Base-by-base conservation (phyloP, 805 yeast genomes). In the Zygosaccharomyces lentus region DNA sequence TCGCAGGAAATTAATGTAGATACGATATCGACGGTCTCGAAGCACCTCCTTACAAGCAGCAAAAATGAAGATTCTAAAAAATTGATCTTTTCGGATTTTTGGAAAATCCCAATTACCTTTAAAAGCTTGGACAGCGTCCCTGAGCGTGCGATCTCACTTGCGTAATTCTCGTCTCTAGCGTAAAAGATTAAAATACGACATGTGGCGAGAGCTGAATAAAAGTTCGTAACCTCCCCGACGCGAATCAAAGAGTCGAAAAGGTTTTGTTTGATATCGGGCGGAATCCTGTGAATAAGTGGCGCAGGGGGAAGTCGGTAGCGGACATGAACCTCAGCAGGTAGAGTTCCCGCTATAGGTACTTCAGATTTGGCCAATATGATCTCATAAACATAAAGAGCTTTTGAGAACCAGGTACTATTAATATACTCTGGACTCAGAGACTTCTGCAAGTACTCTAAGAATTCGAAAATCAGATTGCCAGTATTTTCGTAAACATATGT, bases 11-110 rank as follows among this genome's bases (percentile, higher is more conserved):
- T 76, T 31, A 76, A 65, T 8, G 68, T 67, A 24, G 70, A 68
- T 4, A 87, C 66, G 9, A 77, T 66, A 0, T 71, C 73, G 0
- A 68, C 61, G 2, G 79, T 75, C 62, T 89, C 97, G 60, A 82
- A 79, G 47, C 89, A 81, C 36, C 84, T 71, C 59, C 96, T 75
- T 1, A 82, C 61, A 27, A 88, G 66, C 9, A 78, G 68, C 0
- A 80, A 70, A 16, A 81, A 68, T 1, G 78, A 62, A 5, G 73
- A 67, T 48, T 79, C 81, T 1, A 80, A 47, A 48, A 65, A 63
- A 35, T 67, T 66, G 2, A 69, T 64, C 37, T 64, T 67, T 13
- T 71, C 71, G 5, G 72, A 64, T 37, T 62, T 65, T 46, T 66
- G 68, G 34, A 50, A 55, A 4, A 55, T 47, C 6, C 71, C 69